These are phyloP conservation scores for Calonectria hongkongensis DNA, from an alignment of 2,329 filamentous ascomycete species.

Conservation along the genomic window DNA sequence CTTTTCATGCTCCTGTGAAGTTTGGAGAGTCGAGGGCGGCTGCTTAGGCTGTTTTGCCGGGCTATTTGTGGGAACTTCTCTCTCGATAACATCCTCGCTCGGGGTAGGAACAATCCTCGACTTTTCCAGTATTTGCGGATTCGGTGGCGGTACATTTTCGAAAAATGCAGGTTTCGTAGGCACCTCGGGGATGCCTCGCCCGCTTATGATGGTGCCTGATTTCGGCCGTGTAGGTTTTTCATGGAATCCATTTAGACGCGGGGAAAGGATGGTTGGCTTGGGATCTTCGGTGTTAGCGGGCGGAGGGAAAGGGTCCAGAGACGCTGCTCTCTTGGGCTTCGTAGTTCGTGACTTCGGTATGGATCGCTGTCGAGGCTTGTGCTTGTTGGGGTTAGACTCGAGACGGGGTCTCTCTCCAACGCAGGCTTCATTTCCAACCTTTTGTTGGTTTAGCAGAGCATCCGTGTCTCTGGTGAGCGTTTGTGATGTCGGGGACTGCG, in stretches of 20 bases:
- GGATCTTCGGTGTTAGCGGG: constrained; percentile 55
- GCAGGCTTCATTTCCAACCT: constrained; percentile 14
- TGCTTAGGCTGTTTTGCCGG: constrained; percentile 40
- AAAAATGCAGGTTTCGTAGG: constrained; percentile 62
- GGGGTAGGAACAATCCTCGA: constrained; percentile 17
- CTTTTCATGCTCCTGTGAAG: background rate
- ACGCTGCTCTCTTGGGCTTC: constrained; percentile 56
- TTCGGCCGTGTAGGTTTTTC: constrained; percentile 61
- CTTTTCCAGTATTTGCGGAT: constrained; percentile 33
- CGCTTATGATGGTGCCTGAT: constrained; percentile 50
- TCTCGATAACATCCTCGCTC: constrained; percentile 23
- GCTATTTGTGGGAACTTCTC: constrained; percentile 48
- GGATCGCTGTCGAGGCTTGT: constrained; percentile 37
- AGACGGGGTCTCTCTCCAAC: constrained; percentile 19
- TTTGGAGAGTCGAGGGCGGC: constrained; percentile 47
- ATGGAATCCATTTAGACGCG: constrained; percentile 56
- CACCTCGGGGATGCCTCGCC: constrained; percentile 59
- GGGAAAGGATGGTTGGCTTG: constrained; percentile 56
- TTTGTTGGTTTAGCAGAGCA: constrained; percentile 20
- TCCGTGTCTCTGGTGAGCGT: constrained; percentile 28
- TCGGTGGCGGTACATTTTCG: constrained; percentile 60
- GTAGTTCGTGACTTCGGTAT: constrained; percentile 46
- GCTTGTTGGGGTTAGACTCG: constrained; percentile 27
- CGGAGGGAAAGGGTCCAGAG: constrained; percentile 57
- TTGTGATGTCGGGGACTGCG: constrained; percentile 20